Evolutionary conservation across 768 basidiomycete species (phyloP).

Genomic region (Lactarius sanguifluus): DNA sequence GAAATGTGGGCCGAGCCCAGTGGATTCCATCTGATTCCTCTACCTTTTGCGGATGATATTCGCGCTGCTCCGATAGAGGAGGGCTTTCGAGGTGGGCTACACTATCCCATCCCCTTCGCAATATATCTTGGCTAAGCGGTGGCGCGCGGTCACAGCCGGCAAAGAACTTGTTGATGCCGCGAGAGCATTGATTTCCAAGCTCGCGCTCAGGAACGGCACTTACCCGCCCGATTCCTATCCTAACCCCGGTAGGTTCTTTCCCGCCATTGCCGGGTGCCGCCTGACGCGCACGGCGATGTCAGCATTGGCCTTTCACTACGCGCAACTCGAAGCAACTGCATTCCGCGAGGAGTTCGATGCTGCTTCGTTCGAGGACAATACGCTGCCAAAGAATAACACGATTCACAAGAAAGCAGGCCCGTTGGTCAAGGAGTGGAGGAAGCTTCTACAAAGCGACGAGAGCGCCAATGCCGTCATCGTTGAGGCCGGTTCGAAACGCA

Average conservation of each 20-base stretch:
- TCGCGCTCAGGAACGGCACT: constrained; percentile 71
- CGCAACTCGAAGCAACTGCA: constrained; percentile 86
- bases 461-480: constrained; percentile 54
- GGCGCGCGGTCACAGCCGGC: constrained; percentile 48
- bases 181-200: constrained; percentile 70
- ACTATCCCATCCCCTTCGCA: constrained; percentile 11
- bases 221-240: constrained; percentile 91
- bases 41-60: constrained; percentile 97
- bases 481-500: constrained; percentile 62
- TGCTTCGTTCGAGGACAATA: constrained; percentile 77
- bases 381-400: constrained; percentile 69
- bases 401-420: constrained; percentile 73
- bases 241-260: constrained; percentile 68
- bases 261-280: not conserved
- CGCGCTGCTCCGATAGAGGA: constrained; percentile 71
- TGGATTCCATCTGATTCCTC: constrained; percentile 87
- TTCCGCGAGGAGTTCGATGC: constrained; percentile 88
- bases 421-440: constrained; percentile 71
- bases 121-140: constrained; percentile 11
- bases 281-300: constrained; percentile 14
- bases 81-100: constrained; percentile 55
- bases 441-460: constrained; percentile 57
- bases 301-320: constrained; percentile 89
- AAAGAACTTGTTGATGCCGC: constrained; percentile 68
- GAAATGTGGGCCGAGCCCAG: constrained; percentile 79